Conservation (phyloP, 805 yeast species). For the Ogataea pini region DNA sequence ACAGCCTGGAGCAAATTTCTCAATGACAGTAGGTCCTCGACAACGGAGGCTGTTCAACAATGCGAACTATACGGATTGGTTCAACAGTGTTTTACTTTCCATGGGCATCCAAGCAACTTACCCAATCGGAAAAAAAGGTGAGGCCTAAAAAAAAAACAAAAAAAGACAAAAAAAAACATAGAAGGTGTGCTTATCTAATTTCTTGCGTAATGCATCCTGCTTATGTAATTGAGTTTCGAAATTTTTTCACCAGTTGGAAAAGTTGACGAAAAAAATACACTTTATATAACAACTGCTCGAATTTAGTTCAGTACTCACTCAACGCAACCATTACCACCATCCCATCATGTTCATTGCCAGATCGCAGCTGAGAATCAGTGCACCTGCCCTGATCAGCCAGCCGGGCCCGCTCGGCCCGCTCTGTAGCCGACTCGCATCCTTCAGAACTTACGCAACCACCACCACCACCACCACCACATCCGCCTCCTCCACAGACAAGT, state of each 20-base stretch:
- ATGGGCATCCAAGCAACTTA: background rate
- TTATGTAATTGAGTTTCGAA: background rate
- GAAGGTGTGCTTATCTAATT: background rate
- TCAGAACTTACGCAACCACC: background rate
- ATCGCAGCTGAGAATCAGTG: background rate
- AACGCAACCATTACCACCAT: background rate
- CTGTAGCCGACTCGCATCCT: background rate
- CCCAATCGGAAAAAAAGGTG: background rate
- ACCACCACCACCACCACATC: background rate
- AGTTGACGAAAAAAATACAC: background rate
- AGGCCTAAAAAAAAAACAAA: background rate
- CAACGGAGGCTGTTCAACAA: too few species aligned
- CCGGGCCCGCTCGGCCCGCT: background rate
- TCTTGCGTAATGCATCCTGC: background rate
- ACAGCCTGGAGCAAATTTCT: too few species aligned
- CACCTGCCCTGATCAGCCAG: background rate
- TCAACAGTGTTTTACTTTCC: background rate
- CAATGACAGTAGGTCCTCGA: too few species aligned
- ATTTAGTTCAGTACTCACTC: too few species aligned
- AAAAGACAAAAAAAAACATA: background rate
- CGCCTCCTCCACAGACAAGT: slow-evolving; percentile 8
- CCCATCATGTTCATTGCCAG: background rate
- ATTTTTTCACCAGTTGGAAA: background rate
- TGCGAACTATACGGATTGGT: too few species aligned
- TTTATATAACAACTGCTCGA: background rate